Base-by-base conservation (phyloP, 768 basidiomycete genomes). In the Rhodotorula babjevae region DNA sequence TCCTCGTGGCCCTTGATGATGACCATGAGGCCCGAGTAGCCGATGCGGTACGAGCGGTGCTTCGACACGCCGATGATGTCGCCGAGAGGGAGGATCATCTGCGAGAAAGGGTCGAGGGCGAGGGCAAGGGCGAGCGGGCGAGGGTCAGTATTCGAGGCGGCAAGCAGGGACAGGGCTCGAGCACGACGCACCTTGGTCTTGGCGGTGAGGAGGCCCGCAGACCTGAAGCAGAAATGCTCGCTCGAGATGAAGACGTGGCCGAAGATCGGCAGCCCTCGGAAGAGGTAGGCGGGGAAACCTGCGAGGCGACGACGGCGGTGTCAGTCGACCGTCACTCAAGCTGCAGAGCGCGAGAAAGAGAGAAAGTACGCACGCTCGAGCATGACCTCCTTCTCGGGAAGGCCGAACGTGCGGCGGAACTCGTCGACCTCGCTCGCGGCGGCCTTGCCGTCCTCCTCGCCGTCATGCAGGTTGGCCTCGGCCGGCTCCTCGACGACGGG, bases 1-100 rank as follows among this genome's bases (percentile, higher is more conserved):
- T 99, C 95, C 82, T 99, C 95, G 79, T 98, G 93, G 1, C 95
- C 95, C 78, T 90, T 91, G 77, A 99, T 87, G 65, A 97, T 89
- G 67, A 98, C 84, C 49, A 91, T 87, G 29, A 98, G 85, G 40
- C 95, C 95, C 78, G 90, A 87, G 78, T 93, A 92, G 12, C 90
- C 92, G 80, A 96, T 92, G 33, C 90, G 87, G 74, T 91, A 90
- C 3, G 93, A 91, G 80, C 89, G 92, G 16, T 90, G 88, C 79
- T 87, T 89, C 81, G 96, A 91, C 10, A 87, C 85, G 19, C 91
- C 86, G 55, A 98, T 83, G 52, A 98, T 87, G 81, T 98, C 95
- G 56, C 87, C 86, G 67, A 96, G 87, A 21, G 95, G 95, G 42
- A 99, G 83, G 31, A 95, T 87, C 95, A 99, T 98, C 94, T 98